Conservation (phyloP, 2,329 filamentous ascomycete species). For the Talaromyces marneffei region DNA sequence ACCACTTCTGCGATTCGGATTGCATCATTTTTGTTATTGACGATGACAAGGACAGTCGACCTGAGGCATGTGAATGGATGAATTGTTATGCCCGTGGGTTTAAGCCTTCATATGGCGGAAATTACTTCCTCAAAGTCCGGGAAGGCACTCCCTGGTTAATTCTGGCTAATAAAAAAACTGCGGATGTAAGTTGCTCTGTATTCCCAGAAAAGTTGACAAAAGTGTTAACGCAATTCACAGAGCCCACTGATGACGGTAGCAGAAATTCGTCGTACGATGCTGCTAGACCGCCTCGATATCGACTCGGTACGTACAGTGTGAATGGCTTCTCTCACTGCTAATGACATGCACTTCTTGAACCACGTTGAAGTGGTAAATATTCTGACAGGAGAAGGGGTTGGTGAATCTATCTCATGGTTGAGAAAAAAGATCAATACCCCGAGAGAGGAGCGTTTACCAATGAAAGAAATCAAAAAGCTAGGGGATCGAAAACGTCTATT, state of each 20-base stretch:
- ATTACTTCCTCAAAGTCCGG: not conserved
- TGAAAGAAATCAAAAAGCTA: not conserved
- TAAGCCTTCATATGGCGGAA: not conserved
- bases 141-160: not conserved
- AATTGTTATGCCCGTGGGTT: not conserved
- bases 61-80: not conserved
- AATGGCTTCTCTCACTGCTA: not conserved
- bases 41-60: not conserved
- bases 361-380: not conserved
- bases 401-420: not conserved
- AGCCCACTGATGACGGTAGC: not conserved
- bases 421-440: not conserved
- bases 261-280: not conserved
- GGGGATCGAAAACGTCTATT: not conserved
- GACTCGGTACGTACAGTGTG: not conserved
- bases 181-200: not conserved
- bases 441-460: not conserved
- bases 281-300: not conserved
- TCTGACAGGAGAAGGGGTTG: not conserved
- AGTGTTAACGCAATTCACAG: not conserved
- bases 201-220: not conserved
- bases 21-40: not conserved
- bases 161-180: not conserved
- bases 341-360: not conserved
- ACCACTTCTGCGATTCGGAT: not conserved